These are phyloP conservation scores for Kickxella alabastrina DNA, from an alignment of 192 early-diverging fungal genomes.

Conservation along the genomic window DNA sequence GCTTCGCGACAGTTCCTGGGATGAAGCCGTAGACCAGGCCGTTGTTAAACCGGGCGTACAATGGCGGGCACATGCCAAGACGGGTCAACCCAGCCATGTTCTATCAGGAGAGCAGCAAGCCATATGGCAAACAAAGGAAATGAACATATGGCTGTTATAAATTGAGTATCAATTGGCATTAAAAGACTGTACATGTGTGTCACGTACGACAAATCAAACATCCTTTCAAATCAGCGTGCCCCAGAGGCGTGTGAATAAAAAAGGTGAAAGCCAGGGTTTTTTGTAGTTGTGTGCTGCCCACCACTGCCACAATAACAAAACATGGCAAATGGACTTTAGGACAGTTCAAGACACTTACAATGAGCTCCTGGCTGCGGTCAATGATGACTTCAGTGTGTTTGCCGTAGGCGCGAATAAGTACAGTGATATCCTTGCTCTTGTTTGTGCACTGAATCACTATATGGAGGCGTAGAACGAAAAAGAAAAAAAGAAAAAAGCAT, in stretches of 20 bases:
- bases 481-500: neutral
- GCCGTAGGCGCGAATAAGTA: constrained; percentile 87
- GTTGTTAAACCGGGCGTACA: constrained; percentile 86
- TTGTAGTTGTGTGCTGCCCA: no score
- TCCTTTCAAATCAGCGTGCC: no score
- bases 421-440: constrained; percentile 51
- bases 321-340: no score
- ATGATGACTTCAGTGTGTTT: constrained; percentile 83
- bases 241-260: neutral
- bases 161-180: neutral
- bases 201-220: no score
- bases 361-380: constrained; percentile 80
- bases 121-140: neutral
- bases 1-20: constrained; percentile 64
- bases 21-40: constrained; percentile 91
- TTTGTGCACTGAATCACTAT: constrained; percentile 70
- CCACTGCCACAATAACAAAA: no score
- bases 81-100: constrained; percentile 75
- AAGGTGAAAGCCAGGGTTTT: neutral
- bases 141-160: neutral
- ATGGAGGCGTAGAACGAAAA: constrained; percentile 6
- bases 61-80: constrained; percentile 66
- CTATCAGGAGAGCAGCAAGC: constrained; percentile 47
- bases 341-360: constrained; percentile 57
- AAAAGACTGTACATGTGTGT: neutral